Conservation (phyloP, 2,329 filamentous ascomycete genomes). For the Talaromyces atroroseus region DNA sequence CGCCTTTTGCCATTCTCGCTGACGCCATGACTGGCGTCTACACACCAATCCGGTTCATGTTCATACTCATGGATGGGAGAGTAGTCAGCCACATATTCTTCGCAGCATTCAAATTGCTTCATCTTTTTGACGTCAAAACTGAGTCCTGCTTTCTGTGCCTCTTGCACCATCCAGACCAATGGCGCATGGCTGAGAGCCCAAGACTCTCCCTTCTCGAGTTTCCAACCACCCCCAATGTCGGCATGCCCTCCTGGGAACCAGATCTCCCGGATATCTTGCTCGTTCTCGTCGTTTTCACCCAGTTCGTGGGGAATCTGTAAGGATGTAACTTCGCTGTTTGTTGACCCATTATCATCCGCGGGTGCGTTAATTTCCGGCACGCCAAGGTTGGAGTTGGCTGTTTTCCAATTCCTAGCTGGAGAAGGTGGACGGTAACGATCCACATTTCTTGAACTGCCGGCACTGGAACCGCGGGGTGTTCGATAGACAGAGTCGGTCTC, state of each 20-base stretch:
- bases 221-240: constrained; percentile 75
- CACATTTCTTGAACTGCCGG: constrained; percentile 15
- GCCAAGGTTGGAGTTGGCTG: constrained; percentile 19
- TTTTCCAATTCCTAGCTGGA: constrained; percentile 12
- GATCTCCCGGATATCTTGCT: constrained; percentile 72
- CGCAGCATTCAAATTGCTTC: constrained; percentile 59
- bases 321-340: constrained; percentile 26
- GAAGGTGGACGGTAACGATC: constrained; percentile 27
- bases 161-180: constrained; percentile 65
- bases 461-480: constrained; percentile 19
- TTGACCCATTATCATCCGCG: constrained; percentile 26
- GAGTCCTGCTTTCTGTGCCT: constrained; percentile 61
- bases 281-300: constrained; percentile 29
- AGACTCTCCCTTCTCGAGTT: constrained; percentile 49
- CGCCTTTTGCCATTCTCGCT: constrained; percentile 11
- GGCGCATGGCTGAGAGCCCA: constrained; percentile 61
- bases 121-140: constrained; percentile 65
- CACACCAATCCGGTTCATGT: constrained; percentile 13
- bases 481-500: constrained; percentile 26
- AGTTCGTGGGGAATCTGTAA: constrained; percentile 22
- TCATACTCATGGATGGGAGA: constrained; percentile 25
- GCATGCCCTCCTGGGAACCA: constrained; percentile 71
- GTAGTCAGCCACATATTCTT: constrained; percentile 35
- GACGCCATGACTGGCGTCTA: constrained; percentile 3
- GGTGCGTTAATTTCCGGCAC: constrained; percentile 25